These are phyloP conservation scores for Rickenella mellea DNA, from an alignment of 768 basidiomycete genomes.

Conservation along the genomic window DNA sequence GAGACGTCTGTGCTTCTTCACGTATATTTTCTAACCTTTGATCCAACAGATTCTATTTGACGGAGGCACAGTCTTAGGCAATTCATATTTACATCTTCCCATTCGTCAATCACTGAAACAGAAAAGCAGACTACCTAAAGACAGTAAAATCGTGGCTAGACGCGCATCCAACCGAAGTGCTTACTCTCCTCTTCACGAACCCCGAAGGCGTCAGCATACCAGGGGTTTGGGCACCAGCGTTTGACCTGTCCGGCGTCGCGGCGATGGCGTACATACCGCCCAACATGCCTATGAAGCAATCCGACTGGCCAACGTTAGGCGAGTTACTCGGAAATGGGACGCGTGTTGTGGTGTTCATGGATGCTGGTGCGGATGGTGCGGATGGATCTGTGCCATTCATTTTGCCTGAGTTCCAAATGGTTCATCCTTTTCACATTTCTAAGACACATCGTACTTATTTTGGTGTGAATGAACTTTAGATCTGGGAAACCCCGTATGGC, in stretches of 20 bases:
- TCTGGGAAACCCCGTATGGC: slow-evolving; percentile 52
- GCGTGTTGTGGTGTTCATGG: slow-evolving; percentile 55
- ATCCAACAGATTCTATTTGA: slow-evolving; percentile 33
- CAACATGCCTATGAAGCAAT: slow-evolving; percentile 27
- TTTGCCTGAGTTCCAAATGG: slow-evolving; percentile 49
- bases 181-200: slow-evolving; percentile 61
- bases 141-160: slow-evolving; percentile 47
- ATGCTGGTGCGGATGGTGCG: slow-evolving; percentile 27
- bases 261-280: slow-evolving; percentile 41
- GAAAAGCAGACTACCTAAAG: slow-evolving; percentile 36
- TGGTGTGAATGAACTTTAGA: slow-evolving; percentile 17
- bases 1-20: neutral
- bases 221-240: slow-evolving; percentile 42
- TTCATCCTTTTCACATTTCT: slow-evolving; percentile 10
- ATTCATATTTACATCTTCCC: slow-evolving; percentile 21
- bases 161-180: slow-evolving; percentile 54
- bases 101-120: too few species aligned
- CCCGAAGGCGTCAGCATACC: slow-evolving; percentile 43
- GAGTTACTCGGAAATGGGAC: slow-evolving; percentile 51
- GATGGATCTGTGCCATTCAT: slow-evolving; percentile 34
- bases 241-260: slow-evolving; percentile 36
- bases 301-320: slow-evolving; percentile 57
- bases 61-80: slow-evolving; percentile 33
- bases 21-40: neutral
- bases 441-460: too few species aligned